These are phyloP conservation scores for Solanum hybrid DNA, from an alignment of 305 asterid genomes.

Conservation along the genomic window DNA sequence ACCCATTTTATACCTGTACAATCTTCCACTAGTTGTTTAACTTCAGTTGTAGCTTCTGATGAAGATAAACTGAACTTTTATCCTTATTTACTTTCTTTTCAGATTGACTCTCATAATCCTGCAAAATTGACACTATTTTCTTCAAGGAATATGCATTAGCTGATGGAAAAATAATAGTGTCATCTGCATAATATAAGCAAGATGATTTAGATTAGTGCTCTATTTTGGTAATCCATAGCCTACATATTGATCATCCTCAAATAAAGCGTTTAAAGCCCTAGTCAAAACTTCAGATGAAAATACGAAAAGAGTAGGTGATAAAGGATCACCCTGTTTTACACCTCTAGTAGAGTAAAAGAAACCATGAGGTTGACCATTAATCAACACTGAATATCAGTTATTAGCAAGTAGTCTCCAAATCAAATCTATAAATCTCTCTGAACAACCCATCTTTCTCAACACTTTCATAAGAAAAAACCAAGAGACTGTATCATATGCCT, in stretches of 20 bases:
- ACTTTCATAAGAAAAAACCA: too few relatives aligned
- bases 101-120: background rate
- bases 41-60: background rate
- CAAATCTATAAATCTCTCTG: background rate
- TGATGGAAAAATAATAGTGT: background rate
- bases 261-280: background rate
- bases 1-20: background rate
- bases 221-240: background rate
- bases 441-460: background rate
- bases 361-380: background rate
- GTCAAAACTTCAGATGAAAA: background rate
- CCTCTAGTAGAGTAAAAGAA: background rate
- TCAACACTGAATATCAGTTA: background rate
- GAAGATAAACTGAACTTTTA: background rate
- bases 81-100: too few relatives aligned
- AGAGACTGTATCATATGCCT: background rate
- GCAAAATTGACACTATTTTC: background rate
- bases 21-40: background rate
- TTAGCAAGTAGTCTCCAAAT: background rate
- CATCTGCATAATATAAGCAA: background rate
- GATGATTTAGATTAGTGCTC: background rate
- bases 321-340: background rate
- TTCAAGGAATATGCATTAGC: background rate
- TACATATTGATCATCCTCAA: background rate
- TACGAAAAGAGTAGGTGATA: background rate